Percentiles rank a stretch among this genome's conserved stretches.
Evolutionary conservation across 2,329 filamentous ascomycete genomes (phyloP).

Genomic region (Colletotrichum lentis): DNA sequence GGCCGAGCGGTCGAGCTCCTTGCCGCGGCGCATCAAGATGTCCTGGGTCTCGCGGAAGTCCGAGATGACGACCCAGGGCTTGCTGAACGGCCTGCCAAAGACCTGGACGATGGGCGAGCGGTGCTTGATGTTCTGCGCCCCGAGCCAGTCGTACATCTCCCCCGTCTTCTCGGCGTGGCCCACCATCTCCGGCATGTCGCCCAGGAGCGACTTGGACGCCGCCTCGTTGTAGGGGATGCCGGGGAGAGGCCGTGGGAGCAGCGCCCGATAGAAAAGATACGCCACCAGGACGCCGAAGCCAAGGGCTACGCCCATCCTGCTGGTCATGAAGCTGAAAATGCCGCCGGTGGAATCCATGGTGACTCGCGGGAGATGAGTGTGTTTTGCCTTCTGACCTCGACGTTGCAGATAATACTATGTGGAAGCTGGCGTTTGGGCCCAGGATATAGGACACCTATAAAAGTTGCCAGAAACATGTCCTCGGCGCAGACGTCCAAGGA

Average conservation of each 20-base stretch:
- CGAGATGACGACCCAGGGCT: conserved; percentile 46
- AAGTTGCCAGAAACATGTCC: background rate
- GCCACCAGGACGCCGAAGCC: background rate
- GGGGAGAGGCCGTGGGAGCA: conserved; percentile 25
- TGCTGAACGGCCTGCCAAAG: conserved; percentile 47
- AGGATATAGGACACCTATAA: too few species aligned
- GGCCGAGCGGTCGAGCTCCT: conserved; percentile 47
- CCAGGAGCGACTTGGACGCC: conserved; percentile 16
- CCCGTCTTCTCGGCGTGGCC: conserved; percentile 18
- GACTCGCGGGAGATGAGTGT: background rate
- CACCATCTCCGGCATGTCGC: conserved; percentile 30
- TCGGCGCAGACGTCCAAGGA: too few species aligned
- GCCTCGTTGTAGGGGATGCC: conserved; percentile 30
- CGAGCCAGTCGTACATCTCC: conserved; percentile 41
- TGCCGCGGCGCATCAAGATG: conserved; percentile 45
- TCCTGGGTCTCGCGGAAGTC: conserved; percentile 48
- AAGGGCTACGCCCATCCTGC: background rate
- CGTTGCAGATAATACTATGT: background rate
- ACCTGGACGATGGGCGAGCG: conserved; percentile 46
- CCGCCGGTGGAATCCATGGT: background rate
- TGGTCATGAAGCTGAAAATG: background rate
- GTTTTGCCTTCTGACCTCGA: too few species aligned
- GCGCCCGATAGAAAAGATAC: conserved; percentile 14
- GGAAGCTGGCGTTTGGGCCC: background rate
- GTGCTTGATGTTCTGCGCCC: conserved; percentile 42